Conservation (phyloP, 2,329 filamentous ascomycete species). For the Fusarium solani-melongenae region DNA sequence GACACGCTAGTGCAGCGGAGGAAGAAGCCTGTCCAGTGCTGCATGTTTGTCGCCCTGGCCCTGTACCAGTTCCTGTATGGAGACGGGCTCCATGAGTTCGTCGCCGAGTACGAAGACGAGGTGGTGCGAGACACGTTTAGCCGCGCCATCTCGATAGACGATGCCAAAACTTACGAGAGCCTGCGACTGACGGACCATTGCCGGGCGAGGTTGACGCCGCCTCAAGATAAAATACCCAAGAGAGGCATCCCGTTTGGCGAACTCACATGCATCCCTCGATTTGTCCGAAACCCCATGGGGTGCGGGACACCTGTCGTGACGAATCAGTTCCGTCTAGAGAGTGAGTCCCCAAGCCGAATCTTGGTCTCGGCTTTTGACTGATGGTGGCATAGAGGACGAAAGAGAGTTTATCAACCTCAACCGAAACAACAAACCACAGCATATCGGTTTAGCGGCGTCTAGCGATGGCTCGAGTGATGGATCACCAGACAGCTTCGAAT, state of each 20-base stretch:
- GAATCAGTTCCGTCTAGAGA: slow-evolving; percentile 17
- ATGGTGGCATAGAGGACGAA: slow-evolving; percentile 4
- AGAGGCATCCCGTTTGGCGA: slow-evolving; percentile 13
- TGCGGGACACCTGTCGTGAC: slow-evolving; percentile 27
- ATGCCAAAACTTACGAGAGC: slow-evolving; percentile 28
- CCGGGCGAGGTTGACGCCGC: slow-evolving; percentile 22
- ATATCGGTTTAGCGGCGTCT: slow-evolving; percentile 1
- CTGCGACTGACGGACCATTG: slow-evolving; percentile 26
- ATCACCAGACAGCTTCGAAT: not conserved
- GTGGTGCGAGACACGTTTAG: slow-evolving; percentile 23
- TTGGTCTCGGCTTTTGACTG: not conserved
- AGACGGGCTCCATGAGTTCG: slow-evolving; percentile 23
- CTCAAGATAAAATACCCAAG: slow-evolving; percentile 18
- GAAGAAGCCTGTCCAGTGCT: slow-evolving; percentile 31
- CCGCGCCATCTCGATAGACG: slow-evolving; percentile 25
- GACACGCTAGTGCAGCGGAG: slow-evolving; percentile 12
- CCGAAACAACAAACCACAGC: slow-evolving; percentile 26
- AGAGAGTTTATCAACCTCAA: slow-evolving; percentile 28
- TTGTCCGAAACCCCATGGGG: slow-evolving; percentile 21
- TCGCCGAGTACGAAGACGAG: slow-evolving; percentile 33
- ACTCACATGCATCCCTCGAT: slow-evolving; percentile 18
- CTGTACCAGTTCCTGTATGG: slow-evolving; percentile 25
- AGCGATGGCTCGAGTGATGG: not conserved
- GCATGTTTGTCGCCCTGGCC: slow-evolving; percentile 26
- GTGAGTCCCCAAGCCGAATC: slow-evolving; percentile 10